Evolutionary conservation across 768 basidiomycete species (phyloP).

Genomic region (Myochromella boudieri): DNA sequence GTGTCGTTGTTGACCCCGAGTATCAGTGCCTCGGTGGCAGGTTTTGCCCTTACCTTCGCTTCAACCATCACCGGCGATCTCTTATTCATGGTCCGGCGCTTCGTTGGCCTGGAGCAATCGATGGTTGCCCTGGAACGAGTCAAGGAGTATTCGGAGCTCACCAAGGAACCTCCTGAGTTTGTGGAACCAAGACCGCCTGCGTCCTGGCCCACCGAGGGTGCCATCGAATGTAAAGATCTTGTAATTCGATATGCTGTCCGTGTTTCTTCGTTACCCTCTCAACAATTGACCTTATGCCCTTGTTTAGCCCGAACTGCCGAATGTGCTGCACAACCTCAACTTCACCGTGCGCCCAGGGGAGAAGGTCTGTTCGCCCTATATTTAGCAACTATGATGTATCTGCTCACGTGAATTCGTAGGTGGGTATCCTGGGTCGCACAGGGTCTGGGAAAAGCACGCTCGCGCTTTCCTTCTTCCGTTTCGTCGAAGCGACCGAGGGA

Average conservation of each 20-base stretch:
- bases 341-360: constrained; percentile 75
- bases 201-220: constrained; percentile 75
- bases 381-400: background rate
- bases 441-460: constrained; percentile 80
- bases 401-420: constrained; percentile 28
- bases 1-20: constrained; percentile 66
- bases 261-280: constrained; percentile 7
- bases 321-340: constrained; percentile 78
- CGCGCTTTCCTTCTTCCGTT: constrained; percentile 79
- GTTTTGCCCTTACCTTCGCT: constrained; percentile 86
- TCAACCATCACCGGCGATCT: constrained; percentile 73
- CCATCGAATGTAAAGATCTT: constrained; percentile 70
- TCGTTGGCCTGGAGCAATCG: constrained; percentile 87
- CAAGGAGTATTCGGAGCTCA: constrained; percentile 85
- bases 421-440: constrained; percentile 72
- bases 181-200: constrained; percentile 80
- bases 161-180: constrained; percentile 79
- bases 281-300: background rate
- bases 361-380: constrained; percentile 72
- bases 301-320: constrained; percentile 76
- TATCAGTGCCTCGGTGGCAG: constrained; percentile 80
- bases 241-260: constrained; percentile 78
- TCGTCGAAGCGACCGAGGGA: constrained; percentile 84
- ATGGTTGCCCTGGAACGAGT: constrained; percentile 92
- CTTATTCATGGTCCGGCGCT: constrained; percentile 69